A percentile compares a stretch with the other conserved stretches of the same genome.
phyloP scores from a whole-genome alignment of 1,284 basidiomycete species.

The Thelephora terrestris region DNA sequence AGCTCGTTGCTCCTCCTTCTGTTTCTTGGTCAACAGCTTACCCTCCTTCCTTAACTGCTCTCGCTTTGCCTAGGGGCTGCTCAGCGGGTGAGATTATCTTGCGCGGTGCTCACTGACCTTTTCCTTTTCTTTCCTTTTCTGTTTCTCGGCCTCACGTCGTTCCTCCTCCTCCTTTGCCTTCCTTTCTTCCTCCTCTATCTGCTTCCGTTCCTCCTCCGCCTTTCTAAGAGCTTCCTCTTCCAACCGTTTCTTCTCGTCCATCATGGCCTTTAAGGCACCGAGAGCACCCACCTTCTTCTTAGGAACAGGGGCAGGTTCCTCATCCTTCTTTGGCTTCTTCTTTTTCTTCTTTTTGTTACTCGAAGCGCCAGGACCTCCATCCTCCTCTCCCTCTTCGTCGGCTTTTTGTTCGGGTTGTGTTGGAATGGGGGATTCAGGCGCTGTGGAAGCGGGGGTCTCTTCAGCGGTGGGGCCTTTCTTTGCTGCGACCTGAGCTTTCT shows the following conservation, averaged over 20 bases:
- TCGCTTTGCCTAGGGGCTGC: conserved; percentile 54
- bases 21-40: conserved; percentile 85
- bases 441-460: conserved; percentile 19
- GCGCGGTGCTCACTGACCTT: conserved; percentile 42
- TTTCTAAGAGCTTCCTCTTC: conserved; percentile 68
- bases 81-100: conserved; percentile 6
- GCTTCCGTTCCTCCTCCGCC: conserved; percentile 66
- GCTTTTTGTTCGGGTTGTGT: conserved; percentile 41
- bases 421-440: conserved; percentile 16
- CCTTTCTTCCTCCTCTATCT: conserved; percentile 82
- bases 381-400: conserved; percentile 48
- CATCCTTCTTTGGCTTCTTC: conserved; percentile 74
- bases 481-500: conserved; percentile 85
- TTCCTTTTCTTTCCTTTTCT: conserved; percentile 82
- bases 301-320: conserved; percentile 47
- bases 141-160: conserved; percentile 74
- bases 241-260: conserved; percentile 82
- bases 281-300: conserved; percentile 66
- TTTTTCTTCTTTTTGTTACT: conserved; percentile 88
- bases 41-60: conserved; percentile 88
- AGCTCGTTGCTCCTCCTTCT: conserved; percentile 88
- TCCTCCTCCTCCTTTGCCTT: conserved; percentile 68
- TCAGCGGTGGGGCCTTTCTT: conserved; percentile 53
- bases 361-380: conserved; percentile 29
- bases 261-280: conserved; percentile 67